These are phyloP conservation scores for Hyaloscypha hepaticicola DNA, from an alignment of 495 filamentous ascomycete genomes.

Conservation along the genomic window DNA sequence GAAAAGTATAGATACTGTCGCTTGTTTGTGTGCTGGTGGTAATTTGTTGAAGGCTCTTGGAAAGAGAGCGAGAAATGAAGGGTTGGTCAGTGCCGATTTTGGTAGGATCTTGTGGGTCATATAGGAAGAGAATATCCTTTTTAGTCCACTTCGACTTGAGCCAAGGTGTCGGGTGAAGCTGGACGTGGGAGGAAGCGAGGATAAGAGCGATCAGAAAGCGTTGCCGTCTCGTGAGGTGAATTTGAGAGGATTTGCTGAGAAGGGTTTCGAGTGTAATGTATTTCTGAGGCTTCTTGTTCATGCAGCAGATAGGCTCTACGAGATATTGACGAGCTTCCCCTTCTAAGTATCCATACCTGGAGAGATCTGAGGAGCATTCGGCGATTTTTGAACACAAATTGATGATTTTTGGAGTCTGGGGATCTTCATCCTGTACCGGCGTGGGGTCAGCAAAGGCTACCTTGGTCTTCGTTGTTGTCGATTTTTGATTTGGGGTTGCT, in stretches of 20 bases:
- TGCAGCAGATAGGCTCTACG: conserved; percentile 24
- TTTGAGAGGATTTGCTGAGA: conserved; percentile 18
- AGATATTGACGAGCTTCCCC: conserved; percentile 26
- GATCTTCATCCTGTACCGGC: too few relatives aligned
- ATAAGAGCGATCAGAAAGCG: conserved; percentile 33
- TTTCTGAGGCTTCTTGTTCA: not conserved
- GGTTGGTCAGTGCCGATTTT: conserved; percentile 27
- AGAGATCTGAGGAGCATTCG: conserved; percentile 1
- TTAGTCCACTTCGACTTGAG: conserved; percentile 25
- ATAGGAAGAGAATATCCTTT: conserved; percentile 27
- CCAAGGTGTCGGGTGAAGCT: conserved; percentile 34
- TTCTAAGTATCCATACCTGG: conserved; percentile 18
- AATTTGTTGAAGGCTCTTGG: not conserved
- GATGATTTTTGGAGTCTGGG: conserved; percentile 14
- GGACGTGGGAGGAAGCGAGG: conserved; percentile 31
- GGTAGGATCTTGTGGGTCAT: conserved; percentile 11
- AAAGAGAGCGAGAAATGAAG: conserved; percentile 32
- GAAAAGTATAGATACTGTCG: too few relatives aligned
- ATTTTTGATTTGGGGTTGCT: too few relatives aligned
- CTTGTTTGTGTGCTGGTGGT: not conserved
- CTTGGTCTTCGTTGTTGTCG: too few relatives aligned
- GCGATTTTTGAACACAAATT: conserved; percentile 28
- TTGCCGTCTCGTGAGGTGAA: conserved; percentile 29
- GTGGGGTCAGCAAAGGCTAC: too few relatives aligned
- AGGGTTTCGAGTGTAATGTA: conserved; percentile 29